phyloP scores from a whole-genome alignment of 2,329 filamentous ascomycete species.

The Ophiostoma sp. region DNA sequence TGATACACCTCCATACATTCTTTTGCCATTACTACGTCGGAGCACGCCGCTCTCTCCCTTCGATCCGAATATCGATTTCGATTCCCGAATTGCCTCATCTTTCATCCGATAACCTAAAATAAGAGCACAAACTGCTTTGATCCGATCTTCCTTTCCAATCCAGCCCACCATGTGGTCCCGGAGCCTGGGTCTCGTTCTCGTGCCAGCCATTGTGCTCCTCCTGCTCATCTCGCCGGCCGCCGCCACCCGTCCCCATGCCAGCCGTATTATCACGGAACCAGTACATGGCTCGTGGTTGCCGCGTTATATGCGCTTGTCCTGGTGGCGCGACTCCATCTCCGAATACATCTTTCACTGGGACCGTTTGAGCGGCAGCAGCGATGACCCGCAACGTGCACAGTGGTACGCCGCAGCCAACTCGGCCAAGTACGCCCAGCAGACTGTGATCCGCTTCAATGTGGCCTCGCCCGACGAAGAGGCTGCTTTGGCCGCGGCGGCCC shows the following conservation, averaged over 20 bases:
- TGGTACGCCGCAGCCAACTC: slow-evolving; percentile 34
- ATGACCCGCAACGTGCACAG: not conserved
- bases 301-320: slow-evolving; percentile 50
- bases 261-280: not conserved
- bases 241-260: slow-evolving; percentile 4
- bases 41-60: not conserved
- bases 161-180: slow-evolving; percentile 21
- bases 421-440: slow-evolving; percentile 67
- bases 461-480: slow-evolving; percentile 66
- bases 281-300: slow-evolving; percentile 14
- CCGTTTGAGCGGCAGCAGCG: not conserved
- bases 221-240: slow-evolving; percentile 12
- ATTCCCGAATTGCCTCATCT: not conserved
- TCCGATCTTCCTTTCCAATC: not conserved
- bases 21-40: not conserved
- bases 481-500: slow-evolving; percentile 70
- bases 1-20: not conserved
- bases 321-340: slow-evolving; percentile 46
- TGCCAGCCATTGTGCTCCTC: slow-evolving; percentile 2
- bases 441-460: slow-evolving; percentile 88
- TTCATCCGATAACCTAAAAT: not conserved
- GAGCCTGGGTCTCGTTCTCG: not conserved
- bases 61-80: not conserved
- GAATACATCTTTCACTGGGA: slow-evolving; percentile 11
- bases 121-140: not conserved